A percentile compares a stretch with the other conserved stretches of the same genome.
Evolutionary conservation across 164 flowering plant genomes (phyloP).

Genomic region (Pachysandra terminalis): DNA sequence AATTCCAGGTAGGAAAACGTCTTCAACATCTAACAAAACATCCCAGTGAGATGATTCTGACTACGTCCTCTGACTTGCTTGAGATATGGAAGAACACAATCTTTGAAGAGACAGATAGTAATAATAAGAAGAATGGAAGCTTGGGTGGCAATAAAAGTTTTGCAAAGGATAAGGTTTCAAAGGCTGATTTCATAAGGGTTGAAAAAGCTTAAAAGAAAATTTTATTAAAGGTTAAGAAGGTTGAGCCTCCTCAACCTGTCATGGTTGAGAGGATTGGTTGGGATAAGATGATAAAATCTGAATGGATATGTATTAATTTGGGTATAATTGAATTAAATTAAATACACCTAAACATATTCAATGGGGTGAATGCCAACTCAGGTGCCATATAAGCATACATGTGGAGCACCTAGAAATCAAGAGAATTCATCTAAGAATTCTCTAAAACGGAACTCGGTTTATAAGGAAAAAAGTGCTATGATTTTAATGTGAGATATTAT

Average conservation of each 20-base stretch:
- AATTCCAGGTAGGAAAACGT: conserved; percentile 77
- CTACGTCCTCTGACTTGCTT: conserved; percentile 60
- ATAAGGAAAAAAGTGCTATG: no score
- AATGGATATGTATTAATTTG: no score
- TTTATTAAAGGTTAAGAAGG: conserved; percentile 27
- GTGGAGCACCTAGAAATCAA: no score
- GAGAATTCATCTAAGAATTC: no score
- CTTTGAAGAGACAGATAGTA: conserved; percentile 54
- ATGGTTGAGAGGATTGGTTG: conserved; percentile 32
- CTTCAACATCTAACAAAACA: conserved; percentile 82
- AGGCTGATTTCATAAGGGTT: conserved; percentile 18
- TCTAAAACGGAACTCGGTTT: no score
- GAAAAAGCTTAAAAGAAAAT: conserved; percentile 29
- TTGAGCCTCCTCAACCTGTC: conserved; percentile 24
- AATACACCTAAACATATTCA: no score
- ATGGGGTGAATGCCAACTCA: no score
- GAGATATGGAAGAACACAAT: conserved; percentile 79
- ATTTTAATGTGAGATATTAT: no score
- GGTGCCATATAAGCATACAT: no score
- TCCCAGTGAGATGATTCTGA: conserved; percentile 59
- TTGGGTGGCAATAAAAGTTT: conserved; percentile 26
- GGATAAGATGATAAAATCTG: conserved; percentile 15
- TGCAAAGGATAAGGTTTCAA: conserved; percentile 21
- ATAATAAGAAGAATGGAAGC: conserved; percentile 48
- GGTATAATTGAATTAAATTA: no score